Base-by-base conservation (phyloP, 805 yeast species). In the Candida ovalis region DNA sequence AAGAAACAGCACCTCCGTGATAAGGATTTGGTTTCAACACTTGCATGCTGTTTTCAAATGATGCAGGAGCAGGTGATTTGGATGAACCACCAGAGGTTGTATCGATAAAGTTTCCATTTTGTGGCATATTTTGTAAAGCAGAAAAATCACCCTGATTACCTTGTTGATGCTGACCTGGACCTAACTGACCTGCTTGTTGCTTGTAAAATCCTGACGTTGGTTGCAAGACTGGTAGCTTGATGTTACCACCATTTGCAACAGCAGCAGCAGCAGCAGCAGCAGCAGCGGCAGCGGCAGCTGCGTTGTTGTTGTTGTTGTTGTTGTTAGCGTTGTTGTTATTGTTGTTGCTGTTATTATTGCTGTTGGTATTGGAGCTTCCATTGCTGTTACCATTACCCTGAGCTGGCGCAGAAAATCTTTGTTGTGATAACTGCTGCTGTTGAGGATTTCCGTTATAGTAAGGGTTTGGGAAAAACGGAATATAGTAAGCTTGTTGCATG, bases 371-470 rank as follows among this genome's bases (percentile, higher is more conserved):
- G 12, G 13, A 15, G 35, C 17, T 30, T 5, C 17, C 17, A 30
- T 30, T 30, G 12, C 35, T 15, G 35, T 15, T 15, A 21, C 37
- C 37, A 12, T 17, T 18, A 18, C 46, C 49, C 36, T 53, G 59
- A 8, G 42, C 54, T 3, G 51, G 47, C 10, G 55, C 41, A 5
- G 55, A 46, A 46, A 49, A 56, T 36, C 58, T 48, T 37, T 55
- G 62, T 23, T 59, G 61, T 2, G 60, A 56, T 10, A 53, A 42
- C 39, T 53, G 59, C 44, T 59, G 60, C 35, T 53, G 59, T 43
- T 56, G 60, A 43, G 53, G 58, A 17, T 54, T 41, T 12, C 55
- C 50, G 28, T 55, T 55, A 46, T 46, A 55, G 43, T 55, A 57
- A 13, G 59, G 58, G 33, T 50, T 49, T 12, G 58, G 59, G 41